Evolutionary conservation across 306 rosid genomes (phyloP).

Genomic region (Sesbania bispinosa): DNA sequence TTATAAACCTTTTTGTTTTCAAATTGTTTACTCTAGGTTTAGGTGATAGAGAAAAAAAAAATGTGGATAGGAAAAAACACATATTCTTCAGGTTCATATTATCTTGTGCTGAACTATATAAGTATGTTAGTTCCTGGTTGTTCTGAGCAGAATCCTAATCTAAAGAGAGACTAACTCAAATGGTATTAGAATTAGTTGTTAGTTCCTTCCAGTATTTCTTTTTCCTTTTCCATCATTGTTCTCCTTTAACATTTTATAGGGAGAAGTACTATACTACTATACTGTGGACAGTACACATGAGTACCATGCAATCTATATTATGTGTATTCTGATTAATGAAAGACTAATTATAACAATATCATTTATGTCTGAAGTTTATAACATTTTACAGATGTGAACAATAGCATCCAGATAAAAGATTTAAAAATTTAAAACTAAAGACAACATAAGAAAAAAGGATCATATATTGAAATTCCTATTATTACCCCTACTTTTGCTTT

Average conservation of each 20-base stretch:
- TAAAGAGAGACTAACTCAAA: background rate
- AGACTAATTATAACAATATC: background rate
- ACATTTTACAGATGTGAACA: background rate
- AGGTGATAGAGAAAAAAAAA: background rate
- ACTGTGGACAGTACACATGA: background rate
- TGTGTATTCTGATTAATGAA: background rate
- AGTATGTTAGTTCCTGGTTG: background rate
- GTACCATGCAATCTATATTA: background rate
- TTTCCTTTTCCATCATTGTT: background rate
- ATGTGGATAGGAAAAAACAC: background rate
- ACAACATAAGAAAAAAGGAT: background rate
- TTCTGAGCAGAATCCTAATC: background rate
- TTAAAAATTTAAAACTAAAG: background rate
- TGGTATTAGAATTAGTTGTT: too few species aligned
- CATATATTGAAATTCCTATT: background rate
- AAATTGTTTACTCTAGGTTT: background rate
- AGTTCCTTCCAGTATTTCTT: background rate
- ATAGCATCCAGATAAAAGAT: background rate
- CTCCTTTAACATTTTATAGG: background rate
- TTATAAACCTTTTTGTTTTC: background rate
- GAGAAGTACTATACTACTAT: background rate
- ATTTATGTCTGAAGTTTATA: background rate
- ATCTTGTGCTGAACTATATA: background rate
- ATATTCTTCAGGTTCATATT: background rate
- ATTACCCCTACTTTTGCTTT: background rate